phyloP scores from a whole-genome alignment of 2,329 filamentous ascomycete species.

The Hortaea sp. region DNA sequence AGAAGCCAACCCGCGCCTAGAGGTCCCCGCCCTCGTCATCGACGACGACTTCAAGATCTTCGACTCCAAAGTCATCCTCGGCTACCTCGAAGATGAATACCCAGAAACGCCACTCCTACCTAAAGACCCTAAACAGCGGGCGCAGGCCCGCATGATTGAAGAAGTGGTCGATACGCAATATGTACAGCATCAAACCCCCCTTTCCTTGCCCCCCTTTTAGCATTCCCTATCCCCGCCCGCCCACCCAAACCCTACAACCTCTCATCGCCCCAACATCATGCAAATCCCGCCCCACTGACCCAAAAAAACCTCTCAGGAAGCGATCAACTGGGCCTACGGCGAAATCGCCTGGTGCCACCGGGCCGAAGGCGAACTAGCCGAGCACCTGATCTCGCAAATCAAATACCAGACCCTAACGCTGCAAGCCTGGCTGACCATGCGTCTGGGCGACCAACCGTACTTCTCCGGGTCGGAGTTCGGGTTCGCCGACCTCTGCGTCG shows the following conservation, averaged over 20 bases:
- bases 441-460: conserved; percentile 17
- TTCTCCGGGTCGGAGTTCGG: conserved; percentile 19
- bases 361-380: conserved; percentile 13
- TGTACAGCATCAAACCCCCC: neutral
- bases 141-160: conserved; percentile 21
- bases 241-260: no score
- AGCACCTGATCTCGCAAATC: conserved; percentile 17
- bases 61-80: conserved; percentile 24
- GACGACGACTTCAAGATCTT: conserved; percentile 22
- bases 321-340: conserved; percentile 18
- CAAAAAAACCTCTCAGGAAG: conserved; percentile 12
- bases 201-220: neutral
- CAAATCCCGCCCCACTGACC: neutral
- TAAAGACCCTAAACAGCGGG: conserved; percentile 9
- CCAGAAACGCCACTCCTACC: conserved; percentile 15
- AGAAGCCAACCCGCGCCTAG: conserved; percentile 24
- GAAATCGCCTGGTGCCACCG: conserved; percentile 17
- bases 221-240: no score
- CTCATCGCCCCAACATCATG: neutral
- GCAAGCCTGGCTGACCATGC: conserved; percentile 16
- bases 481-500: conserved; percentile 22
- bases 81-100: conserved; percentile 22
- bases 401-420: conserved; percentile 15
- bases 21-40: conserved; percentile 24
- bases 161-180: conserved; percentile 21